Percentiles rank a stretch among this genome's conserved stretches.
Conservation (phyloP, 2,329 filamentous ascomycete genomes). For the Neonectria punicea region DNA sequence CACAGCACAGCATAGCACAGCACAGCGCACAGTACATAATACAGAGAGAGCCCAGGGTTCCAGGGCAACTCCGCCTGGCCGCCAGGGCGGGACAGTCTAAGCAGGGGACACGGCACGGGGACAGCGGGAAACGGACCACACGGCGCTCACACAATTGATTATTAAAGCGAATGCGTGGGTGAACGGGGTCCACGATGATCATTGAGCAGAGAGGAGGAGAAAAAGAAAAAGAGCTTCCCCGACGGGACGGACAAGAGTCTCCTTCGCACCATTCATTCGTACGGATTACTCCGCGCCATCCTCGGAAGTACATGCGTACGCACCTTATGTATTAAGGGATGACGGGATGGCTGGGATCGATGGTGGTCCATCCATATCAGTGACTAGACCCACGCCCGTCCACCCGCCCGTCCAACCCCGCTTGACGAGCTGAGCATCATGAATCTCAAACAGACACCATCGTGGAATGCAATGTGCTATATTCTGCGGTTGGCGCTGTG, state of each 20-base stretch:
- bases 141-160: not conserved
- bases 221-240: not conserved
- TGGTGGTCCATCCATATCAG: not conserved
- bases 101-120: slow-evolving; percentile 1
- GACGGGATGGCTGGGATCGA: not conserved
- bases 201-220: not conserved
- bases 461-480: not conserved
- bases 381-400: not conserved
- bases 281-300: not conserved
- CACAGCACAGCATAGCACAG: no score
- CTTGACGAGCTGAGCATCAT: not conserved
- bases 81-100: not conserved
- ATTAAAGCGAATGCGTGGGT: not conserved
- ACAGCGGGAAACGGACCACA: slow-evolving; percentile 12
- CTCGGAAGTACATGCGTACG: not conserved
- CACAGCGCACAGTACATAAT: no score
- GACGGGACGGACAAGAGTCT: not conserved
- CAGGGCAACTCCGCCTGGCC: not conserved
- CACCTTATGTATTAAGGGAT: not conserved
- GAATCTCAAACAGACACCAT: not conserved
- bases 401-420: not conserved
- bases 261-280: not conserved
- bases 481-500: not conserved
- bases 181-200: not conserved
- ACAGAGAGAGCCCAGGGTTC: not conserved